A percentile compares a stretch with the other conserved stretches of the same genome.
These are phyloP conservation scores for Hericium rajendrae DNA, from an alignment of 768 basidiomycete genomes.

Conservation along the genomic window DNA sequence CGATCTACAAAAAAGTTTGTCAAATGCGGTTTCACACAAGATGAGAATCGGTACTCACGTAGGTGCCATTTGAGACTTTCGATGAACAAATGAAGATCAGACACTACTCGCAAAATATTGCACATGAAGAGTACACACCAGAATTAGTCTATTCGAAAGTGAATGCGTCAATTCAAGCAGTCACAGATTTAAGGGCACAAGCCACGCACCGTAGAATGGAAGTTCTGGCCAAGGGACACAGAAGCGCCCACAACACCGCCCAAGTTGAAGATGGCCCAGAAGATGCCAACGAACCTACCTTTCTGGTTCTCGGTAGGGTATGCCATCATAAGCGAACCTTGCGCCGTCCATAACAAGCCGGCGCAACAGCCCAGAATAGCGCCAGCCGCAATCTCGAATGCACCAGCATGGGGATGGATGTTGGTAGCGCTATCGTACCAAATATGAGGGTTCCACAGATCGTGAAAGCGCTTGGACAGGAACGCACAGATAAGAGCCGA, in stretches of 20 bases:
- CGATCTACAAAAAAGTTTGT: conserved; percentile 36
- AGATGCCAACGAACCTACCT: conserved; percentile 63
- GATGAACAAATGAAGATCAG: background rate
- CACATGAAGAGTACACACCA: conserved; percentile 19
- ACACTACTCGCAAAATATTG: background rate
- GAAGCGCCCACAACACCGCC: conserved; percentile 69
- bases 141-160: conserved; percentile 16
- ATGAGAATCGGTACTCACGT: conserved; percentile 34
- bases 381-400: conserved; percentile 59
- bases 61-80: conserved; percentile 62
- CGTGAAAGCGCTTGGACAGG: background rate
- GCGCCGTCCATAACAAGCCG: conserved; percentile 69
- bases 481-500: conserved; percentile 61
- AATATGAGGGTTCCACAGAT: background rate
- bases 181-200: background rate
- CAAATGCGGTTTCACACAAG: too few relatives aligned
- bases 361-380: conserved; percentile 65
- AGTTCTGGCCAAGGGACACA: conserved; percentile 63
- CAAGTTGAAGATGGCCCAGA: conserved; percentile 77
- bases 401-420: conserved; percentile 49
- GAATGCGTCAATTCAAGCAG: background rate
- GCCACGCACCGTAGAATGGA: conserved; percentile 42
- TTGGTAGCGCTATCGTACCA: conserved; percentile 44
- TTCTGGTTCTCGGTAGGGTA: conserved; percentile 74
- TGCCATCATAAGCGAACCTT: conserved; percentile 77